Evolutionary conservation across 305 asterid species (phyloP), one percentile per base, ranked within the genome.

Genomic region (Euphrasia arctica): DNA sequence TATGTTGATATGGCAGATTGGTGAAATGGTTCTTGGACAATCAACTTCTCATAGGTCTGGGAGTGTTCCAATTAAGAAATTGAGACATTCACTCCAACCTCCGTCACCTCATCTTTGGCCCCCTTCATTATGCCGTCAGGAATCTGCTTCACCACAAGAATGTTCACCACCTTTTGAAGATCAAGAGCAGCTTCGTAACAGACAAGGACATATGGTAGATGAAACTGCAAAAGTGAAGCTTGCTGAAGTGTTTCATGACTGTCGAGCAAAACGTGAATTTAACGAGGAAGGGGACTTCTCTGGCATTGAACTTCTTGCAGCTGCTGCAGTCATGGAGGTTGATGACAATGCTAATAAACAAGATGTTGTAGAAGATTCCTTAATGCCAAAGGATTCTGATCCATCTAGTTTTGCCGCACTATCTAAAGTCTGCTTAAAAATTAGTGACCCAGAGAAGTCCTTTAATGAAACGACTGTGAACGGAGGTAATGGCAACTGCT

Each of bases 231-330:
- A 65, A 49, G 67, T 12, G 42, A 71, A 51, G 36, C 64, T 34
- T 63, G 75, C 63, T 54, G 57, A 67, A 62, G 72, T 59, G 63
- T 58, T 72, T 66, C 71, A 72, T 65, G 63, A 55, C 56, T 72
- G 71, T 60, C 76, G 54, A 62, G 42, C 75, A 29, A 75, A 52
- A 45, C 58, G 70, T 45, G 68, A 59, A 31, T 58, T 27, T 66
- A 58, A 42, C 56, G 65, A 48, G 60, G 77, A 82, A 2, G 88
- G 79, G 64, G 95, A 86, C 72, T 89, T 89, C 78, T 85, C 90
- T 4, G 97, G 97, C 51, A 83, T 91, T 70, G 90, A 79, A 63
- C 95, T 91, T 70, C 95, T 91, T 63, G 98, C 95, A 34, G 85
- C 88, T 25, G 92, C 89, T 64, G 95, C 98, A 29, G 79, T 69